These are phyloP conservation scores for Quercus engelmannii DNA, from an alignment of 306 rosid genomes.

Conservation along the genomic window DNA sequence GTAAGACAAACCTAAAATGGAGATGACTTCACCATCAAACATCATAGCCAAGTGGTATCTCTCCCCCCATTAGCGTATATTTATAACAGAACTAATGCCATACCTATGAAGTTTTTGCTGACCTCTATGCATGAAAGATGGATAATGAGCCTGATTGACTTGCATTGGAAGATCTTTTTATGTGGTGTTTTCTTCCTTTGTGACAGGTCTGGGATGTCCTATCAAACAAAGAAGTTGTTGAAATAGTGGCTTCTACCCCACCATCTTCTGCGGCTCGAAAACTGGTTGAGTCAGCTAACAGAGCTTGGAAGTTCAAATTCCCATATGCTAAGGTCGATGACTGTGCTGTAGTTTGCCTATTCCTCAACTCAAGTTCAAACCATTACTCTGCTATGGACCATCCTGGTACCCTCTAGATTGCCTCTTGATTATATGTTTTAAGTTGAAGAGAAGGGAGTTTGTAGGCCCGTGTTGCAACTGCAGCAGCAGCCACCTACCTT, in stretches of 20 bases:
- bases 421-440: constrained; percentile 23
- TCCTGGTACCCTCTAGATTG: background rate
- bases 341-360: constrained; percentile 84
- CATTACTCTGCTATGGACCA: constrained; percentile 5
- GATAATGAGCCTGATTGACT: background rate
- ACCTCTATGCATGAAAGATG: background rate
- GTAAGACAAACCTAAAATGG: too few species aligned
- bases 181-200: background rate
- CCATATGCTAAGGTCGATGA: constrained; percentile 66
- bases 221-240: constrained; percentile 66
- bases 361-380: constrained; percentile 42
- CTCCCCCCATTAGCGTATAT: background rate
- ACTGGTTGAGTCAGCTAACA: constrained; percentile 60
- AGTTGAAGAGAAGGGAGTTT: constrained; percentile 26
- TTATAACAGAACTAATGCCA: background rate
- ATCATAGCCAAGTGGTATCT: background rate
- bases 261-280: constrained; percentile 51
- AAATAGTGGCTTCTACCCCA: constrained; percentile 54
- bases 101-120: background rate
- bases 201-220: constrained; percentile 85
- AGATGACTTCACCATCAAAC: background rate
- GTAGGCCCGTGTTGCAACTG: constrained; percentile 19
- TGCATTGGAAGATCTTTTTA: background rate
- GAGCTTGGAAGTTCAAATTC: constrained; percentile 55
- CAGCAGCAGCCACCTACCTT: constrained; percentile 22